Evolutionary conservation across 192 early-diverging fungal genomes (phyloP).

Genomic region (Coemansia sp.): DNA sequence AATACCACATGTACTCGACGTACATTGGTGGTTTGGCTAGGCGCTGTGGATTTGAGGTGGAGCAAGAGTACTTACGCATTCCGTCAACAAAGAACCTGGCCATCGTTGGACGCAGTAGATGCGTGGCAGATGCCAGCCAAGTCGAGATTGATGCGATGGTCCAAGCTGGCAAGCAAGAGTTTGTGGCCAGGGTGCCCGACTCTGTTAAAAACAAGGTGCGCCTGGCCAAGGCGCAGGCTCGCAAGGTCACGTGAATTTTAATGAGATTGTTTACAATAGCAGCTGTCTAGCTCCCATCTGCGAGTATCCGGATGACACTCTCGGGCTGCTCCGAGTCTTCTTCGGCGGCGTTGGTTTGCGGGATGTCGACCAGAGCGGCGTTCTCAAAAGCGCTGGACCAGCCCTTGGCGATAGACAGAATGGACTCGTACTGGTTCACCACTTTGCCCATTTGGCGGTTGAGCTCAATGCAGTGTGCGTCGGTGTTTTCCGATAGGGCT

Average conservation of each 20-base stretch:
- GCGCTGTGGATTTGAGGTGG: slow-evolving; percentile 58
- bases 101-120: slow-evolving; percentile 58
- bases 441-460: slow-evolving; percentile 51
- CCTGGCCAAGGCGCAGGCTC: slow-evolving; percentile 22
- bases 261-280: background rate
- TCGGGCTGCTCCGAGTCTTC: slow-evolving; percentile 49
- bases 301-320: slow-evolving; percentile 46
- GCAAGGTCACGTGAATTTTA: background rate
- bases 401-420: slow-evolving; percentile 35
- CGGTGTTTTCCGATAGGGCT: slow-evolving; percentile 40
- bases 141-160: slow-evolving; percentile 3
- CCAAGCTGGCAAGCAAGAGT: slow-evolving; percentile 10
- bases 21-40: slow-evolving; percentile 57
- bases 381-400: slow-evolving; percentile 53
- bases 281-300: slow-evolving; percentile 2
- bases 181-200: slow-evolving; percentile 41
- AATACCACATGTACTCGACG: slow-evolving; percentile 67
- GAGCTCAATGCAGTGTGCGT: slow-evolving; percentile 49
- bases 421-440: slow-evolving; percentile 43
- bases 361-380: slow-evolving; percentile 41
- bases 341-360: slow-evolving; percentile 28
- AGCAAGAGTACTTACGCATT: slow-evolving; percentile 68
- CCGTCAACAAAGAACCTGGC: slow-evolving; percentile 81
- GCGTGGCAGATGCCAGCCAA: slow-evolving; percentile 1
- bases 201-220: slow-evolving; percentile 37